Evolutionary conservation across 1,284 basidiomycete species (phyloP).

Genomic region (Ustilago curta): DNA sequence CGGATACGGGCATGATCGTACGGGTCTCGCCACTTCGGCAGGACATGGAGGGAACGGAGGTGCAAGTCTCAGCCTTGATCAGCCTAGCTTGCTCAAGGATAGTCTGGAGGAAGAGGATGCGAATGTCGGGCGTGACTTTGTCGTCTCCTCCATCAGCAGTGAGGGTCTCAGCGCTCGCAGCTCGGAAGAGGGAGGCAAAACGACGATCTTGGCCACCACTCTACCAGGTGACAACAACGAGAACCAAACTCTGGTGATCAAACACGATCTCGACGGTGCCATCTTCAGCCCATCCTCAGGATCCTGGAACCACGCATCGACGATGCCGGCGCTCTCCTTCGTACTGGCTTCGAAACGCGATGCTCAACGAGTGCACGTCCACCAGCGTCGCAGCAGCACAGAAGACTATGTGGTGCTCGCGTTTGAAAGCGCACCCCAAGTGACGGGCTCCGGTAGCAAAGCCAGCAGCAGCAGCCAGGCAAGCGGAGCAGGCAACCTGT

Average conservation of each 20-base stretch:
- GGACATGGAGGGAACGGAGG: slow-evolving; percentile 64
- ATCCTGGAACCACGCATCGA: slow-evolving; percentile 81
- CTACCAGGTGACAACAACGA: slow-evolving; percentile 6
- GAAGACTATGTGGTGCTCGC: slow-evolving; percentile 40
- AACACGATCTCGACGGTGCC: slow-evolving; percentile 84
- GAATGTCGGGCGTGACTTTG: slow-evolving; percentile 75
- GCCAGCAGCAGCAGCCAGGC: slow-evolving; percentile 6
- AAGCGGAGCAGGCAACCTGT: slow-evolving; percentile 55
- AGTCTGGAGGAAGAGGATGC: slow-evolving; percentile 86
- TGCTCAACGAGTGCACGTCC: slow-evolving; percentile 57
- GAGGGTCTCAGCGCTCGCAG: background rate
- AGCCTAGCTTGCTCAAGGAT: slow-evolving; percentile 79
- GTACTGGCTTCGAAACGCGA: slow-evolving; percentile 86
- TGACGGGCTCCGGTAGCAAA: slow-evolving; percentile 20
- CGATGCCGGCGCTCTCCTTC: slow-evolving; percentile 89
- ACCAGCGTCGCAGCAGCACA: slow-evolving; percentile 8
- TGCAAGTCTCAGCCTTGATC: slow-evolving; percentile 23
- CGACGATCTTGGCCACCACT: slow-evolving; percentile 17
- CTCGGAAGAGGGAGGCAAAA: slow-evolving; percentile 7
- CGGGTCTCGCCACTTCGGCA: slow-evolving; percentile 11
- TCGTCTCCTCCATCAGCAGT: slow-evolving; percentile 72
- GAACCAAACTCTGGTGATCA: slow-evolving; percentile 74
- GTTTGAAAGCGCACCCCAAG: slow-evolving; percentile 48
- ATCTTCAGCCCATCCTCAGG: slow-evolving; percentile 72
- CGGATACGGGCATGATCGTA: slow-evolving; percentile 66